A percentile compares a stretch with the other conserved stretches of the same genome.
Conservation (phyloP, 2,329 filamentous ascomycete species). For the Xylogone sp. region DNA sequence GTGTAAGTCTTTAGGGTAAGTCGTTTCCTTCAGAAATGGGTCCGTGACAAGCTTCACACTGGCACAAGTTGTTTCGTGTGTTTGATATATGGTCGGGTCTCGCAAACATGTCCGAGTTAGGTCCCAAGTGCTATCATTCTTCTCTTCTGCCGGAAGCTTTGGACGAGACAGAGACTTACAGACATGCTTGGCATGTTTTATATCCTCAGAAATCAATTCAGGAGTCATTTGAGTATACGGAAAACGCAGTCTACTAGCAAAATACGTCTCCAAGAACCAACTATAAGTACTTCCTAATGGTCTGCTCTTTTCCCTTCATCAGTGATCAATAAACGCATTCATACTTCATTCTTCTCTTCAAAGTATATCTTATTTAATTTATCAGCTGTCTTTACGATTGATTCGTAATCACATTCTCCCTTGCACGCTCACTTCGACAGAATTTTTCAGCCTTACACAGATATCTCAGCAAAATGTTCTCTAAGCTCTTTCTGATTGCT, state of each 20-base stretch:
- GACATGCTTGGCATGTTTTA: not conserved
- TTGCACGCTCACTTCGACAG: not conserved
- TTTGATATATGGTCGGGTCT: too few relatives aligned
- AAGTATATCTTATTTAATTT: not conserved
- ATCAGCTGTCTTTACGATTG: not conserved
- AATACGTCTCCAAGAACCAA: not conserved
- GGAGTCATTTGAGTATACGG: not conserved
- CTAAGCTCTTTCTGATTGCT: conserved; percentile 23
- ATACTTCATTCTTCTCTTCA: not conserved
- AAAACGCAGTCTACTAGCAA: not conserved
- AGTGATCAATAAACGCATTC: not conserved
- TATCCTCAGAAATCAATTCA: not conserved
- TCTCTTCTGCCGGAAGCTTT: too few relatives aligned
- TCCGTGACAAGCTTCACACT: too few relatives aligned
- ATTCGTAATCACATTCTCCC: not conserved
- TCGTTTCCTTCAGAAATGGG: too few relatives aligned
- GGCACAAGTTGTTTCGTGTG: too few relatives aligned
- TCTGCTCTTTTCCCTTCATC: not conserved
- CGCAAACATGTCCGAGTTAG: too few relatives aligned
- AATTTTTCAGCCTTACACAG: not conserved
- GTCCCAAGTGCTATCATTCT: too few relatives aligned
- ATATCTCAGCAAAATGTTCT: conserved; percentile 20
- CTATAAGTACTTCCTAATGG: not conserved
- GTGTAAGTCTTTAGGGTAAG: too few relatives aligned
- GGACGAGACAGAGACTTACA: too few relatives aligned